phyloP scores from a whole-genome alignment of 2,329 filamentous ascomycete species.

The Tolypocladium endophyticum region DNA sequence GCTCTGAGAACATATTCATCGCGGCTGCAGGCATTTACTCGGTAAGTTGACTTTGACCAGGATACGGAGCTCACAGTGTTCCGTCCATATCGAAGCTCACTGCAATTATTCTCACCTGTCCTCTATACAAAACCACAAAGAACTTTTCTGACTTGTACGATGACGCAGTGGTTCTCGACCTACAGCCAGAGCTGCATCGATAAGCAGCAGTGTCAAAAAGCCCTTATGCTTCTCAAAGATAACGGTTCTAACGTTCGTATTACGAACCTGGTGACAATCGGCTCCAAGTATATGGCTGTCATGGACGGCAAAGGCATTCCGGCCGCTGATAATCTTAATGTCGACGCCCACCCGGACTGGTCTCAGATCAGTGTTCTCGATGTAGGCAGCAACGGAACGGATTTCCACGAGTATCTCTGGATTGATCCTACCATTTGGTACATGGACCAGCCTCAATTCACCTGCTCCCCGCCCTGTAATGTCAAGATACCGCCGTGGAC shows the following conservation, averaged over 20 bases:
- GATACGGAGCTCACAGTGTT: too few species aligned
- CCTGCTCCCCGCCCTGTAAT: conserved; percentile 7
- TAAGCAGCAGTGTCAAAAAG: conserved; percentile 11
- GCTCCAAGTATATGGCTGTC: conserved; percentile 13
- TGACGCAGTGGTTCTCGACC: conserved; percentile 9
- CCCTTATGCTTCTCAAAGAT: conserved; percentile 4
- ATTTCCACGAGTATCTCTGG: conserved; percentile 6
- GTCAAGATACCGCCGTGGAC: too few species aligned
- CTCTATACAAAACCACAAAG: too few species aligned
- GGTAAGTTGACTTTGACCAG: neutral
- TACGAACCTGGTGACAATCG: conserved; percentile 17
- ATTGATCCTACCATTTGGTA: conserved; percentile 17
- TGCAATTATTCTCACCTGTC: too few species aligned
- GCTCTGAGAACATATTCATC: conserved; percentile 11
- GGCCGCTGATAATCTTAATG: conserved; percentile 17
- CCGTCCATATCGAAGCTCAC: too few species aligned
- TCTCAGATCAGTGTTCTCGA: conserved; percentile 15
- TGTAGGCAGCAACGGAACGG: conserved; percentile 1
- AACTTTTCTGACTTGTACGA: too few species aligned
- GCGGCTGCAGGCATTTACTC: conserved; percentile 14
- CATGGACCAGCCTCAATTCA: conserved; percentile 16
- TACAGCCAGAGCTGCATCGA: neutral
- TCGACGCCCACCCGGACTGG: conserved; percentile 16
- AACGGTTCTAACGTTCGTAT: conserved; percentile 10
- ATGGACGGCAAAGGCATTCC: conserved; percentile 13